Base-by-base conservation (phyloP, 2,329 filamentous ascomycete genomes). In the Fusarium virguliforme region DNA sequence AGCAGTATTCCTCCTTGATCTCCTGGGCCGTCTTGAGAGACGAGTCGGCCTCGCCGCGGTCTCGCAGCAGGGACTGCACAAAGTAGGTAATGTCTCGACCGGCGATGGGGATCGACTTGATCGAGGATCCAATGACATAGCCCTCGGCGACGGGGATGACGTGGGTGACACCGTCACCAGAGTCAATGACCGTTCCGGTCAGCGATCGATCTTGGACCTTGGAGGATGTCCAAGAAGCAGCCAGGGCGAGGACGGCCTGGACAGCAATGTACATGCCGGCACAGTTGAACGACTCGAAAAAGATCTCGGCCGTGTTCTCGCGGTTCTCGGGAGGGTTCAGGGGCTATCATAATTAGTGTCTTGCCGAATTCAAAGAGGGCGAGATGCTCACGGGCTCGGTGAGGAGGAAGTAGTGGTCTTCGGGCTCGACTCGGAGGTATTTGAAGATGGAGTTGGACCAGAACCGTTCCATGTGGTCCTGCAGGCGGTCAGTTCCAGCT, bases 401-500 rank as follows among this genome's bases (percentile, higher is more conserved):
- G 66, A 99, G 90, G 70, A 99, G 90, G 83, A 99, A 99, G 86
- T 97, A 95, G 83, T 99, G 96, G 81, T 99, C 96, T 84, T 99
- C 96, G 32, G 96, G 96, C 84, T 99, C 96, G 74, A 99, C 96
- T 77, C 96, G 91, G 59, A 99, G 89, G 80, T 99, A 99, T 83
- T 99, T 99, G 90, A 99, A 99, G 84, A 99, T 99, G 71, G 96
- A 99, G 85, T 98, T 98, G 74, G 97, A 98, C 96, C 96, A 99
- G 85, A 98, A 99, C 71, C 96, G 92, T 83, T 99, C 96, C 96
- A 99, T 99, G 78, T 98, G 94, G 83, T 99, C 96, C 93, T 96
- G 74, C 6, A 66, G 60, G 68, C 48, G 67, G 77, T 83, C 71
- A 82, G 79, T 34, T 18, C 15, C 18, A 60, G 51, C 26, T 40